Evolutionary conservation across 148 eudicot genomes (phyloP), one percentile per base, ranked within the genome.

Genomic region (Selenicereus undatus): DNA sequence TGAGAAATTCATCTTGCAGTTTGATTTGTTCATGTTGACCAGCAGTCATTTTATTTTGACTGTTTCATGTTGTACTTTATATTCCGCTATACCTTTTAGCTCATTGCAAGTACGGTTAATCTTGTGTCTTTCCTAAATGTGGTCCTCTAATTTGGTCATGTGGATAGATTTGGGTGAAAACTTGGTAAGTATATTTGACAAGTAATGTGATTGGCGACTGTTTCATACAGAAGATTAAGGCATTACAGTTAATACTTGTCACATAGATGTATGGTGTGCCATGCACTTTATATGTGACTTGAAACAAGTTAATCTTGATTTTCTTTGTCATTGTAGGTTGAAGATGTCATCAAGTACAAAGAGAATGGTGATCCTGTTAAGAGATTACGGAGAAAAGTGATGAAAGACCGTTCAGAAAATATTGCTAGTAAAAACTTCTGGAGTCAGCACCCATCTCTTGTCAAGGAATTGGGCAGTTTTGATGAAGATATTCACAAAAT

Each of bases 371-470:
- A 66, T 77, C 92, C 94, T 81, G 88, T 92, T 32, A 89, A 84
- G 80, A 89, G 97, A 87, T 72, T 79, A 75, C 87, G 88, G 77
- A 92, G 82, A 85, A 92, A 86, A 80, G 81, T 89, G 73, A 84
- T 58, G 75, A 74, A 81, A 72, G 83, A 88, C 56, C 91, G 87
- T 82, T 92, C 92, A 32, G 87, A 88, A 80, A 90, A 88, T 81
- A 86, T 93, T 79, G 93, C 95, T 65, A 74, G 90, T 30, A 81
- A 82, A 88, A 91, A 85, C 76, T 92, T 96, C 77, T 96, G 97
- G 99, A 91, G 90, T 74, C 84, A 76, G 52, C 91, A 96, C 66
- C 70, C 87, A 16, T 83, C 76, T 84, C 93, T 93, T 48, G 64
- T 81, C 50, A 88, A 87, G 82, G 95, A 93, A 83, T 65, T 96